Evolutionary conservation across 345 rosid genomes (phyloP).

Genomic region (Barbarea vulgaris): DNA sequence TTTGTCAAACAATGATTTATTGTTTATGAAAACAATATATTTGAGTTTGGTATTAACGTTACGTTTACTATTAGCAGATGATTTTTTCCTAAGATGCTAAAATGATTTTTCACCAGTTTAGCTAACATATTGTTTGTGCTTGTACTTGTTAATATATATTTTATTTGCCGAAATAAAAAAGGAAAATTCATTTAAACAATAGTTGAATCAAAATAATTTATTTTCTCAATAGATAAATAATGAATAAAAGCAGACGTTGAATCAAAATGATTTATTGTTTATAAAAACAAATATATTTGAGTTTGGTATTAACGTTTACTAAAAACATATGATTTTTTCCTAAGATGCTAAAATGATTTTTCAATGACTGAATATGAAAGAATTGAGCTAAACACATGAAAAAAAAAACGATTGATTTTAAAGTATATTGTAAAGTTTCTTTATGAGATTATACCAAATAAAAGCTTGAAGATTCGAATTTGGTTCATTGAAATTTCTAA

Average conservation of each 20-base stretch:
- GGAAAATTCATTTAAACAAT: not conserved
- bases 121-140: too few relatives aligned
- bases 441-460: not conserved
- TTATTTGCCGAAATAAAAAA: too few relatives aligned
- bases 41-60: too few relatives aligned
- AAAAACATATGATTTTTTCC: not conserved
- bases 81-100: too few relatives aligned
- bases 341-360: not conserved
- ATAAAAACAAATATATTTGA: not conserved
- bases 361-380: not conserved
- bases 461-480: not conserved
- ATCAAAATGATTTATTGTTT: not conserved
- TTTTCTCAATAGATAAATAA: not conserved
- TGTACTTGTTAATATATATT: too few relatives aligned
- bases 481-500: not conserved
- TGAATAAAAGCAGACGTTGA: too few relatives aligned
- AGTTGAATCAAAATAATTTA: not conserved
- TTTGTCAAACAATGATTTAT: too few relatives aligned
- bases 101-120: too few relatives aligned
- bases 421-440: not conserved
- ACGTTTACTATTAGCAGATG: too few relatives aligned
- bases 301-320: not conserved
- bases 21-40: too few relatives aligned
- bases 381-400: not conserved
- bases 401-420: not conserved